Base-by-base conservation (phyloP, 495 filamentous ascomycete species). In the Penicillium fimorum region DNA sequence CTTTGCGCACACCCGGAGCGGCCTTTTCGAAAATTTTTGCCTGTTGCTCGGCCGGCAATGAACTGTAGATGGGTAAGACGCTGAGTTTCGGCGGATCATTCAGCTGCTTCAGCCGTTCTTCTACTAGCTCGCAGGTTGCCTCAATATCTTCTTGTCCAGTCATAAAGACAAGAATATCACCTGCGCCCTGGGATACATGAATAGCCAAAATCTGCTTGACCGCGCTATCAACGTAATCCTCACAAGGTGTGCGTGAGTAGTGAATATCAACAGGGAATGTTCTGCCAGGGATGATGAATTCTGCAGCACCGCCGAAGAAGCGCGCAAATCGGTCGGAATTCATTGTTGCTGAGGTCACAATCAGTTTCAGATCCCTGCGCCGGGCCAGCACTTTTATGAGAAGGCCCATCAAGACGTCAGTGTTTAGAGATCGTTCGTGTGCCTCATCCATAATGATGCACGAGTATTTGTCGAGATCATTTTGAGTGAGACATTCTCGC, bases 371-470 rank as follows among this genome's bases (percentile, higher is more conserved):
- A 67, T 97, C 95, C 66, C 92, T 83, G 41, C 95, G 81, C 49
- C 94, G 80, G 52, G 93, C 87, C 24, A 99, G 78, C 9, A 99
- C 91, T 71, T 97, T 97, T 68, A 97, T 99, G 70, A 99, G 88
- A 24, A 99, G 81, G 1, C 95, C 95, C 90, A 99, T 96, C 12
- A 97, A 76, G 5, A 99, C 91, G 69, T 99, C 95, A 3, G 95
- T 99, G 66, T 97, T 97, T 41, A 99, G 76, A 0, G 94, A 92
- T 66, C 95, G 84, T 69, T 99, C 95, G 79, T 99, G 95, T 4
- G 95, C 95, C 75, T 99, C 95, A 70, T 99, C 95, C 94, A 99
- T 97, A 69, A 99, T 99, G 48, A 99, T 92, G 68, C 91, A 96
- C 12, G 93, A 96, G 71, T 99, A 99, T 64, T 89, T 89, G 70